Evolutionary conservation across 106 monocot species (phyloP).

Genomic region (Platanthera zijinensis): DNA sequence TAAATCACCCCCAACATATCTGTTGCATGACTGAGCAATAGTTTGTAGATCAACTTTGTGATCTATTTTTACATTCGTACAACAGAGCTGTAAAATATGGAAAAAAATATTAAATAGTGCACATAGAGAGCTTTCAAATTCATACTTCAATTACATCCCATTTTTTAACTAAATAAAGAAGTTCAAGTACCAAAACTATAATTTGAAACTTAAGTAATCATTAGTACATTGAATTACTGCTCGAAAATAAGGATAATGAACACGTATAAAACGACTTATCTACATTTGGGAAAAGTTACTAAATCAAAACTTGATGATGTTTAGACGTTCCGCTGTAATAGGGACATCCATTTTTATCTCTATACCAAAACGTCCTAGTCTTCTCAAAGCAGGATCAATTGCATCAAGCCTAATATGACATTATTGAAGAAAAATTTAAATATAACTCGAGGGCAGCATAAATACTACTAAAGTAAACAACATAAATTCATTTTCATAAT

Average conservation of each 20-base stretch:
- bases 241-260: neutral
- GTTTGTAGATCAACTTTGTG: slow-evolving; percentile 60
- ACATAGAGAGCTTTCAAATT: neutral
- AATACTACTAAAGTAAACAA: neutral
- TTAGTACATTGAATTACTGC: neutral
- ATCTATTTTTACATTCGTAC: slow-evolving; percentile 51
- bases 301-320: slow-evolving; percentile 67
- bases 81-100: slow-evolving; percentile 49
- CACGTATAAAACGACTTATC: neutral
- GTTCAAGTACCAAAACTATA: too few species aligned
- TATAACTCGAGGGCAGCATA: neutral
- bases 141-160: neutral
- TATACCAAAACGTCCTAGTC: slow-evolving; percentile 80
- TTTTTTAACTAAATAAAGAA: too few species aligned
- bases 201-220: too few species aligned
- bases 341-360: slow-evolving; percentile 85
- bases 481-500: neutral
- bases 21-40: slow-evolving; percentile 76
- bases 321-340: slow-evolving; percentile 55
- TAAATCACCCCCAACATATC: slow-evolving; percentile 92
- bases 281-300: neutral
- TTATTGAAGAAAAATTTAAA: neutral
- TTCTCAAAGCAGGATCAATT: slow-evolving; percentile 83
- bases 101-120: neutral
- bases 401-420: slow-evolving; percentile 23